phyloP scores from a whole-genome alignment of 805 yeast species.

The Barnettozyma sp. region DNA sequence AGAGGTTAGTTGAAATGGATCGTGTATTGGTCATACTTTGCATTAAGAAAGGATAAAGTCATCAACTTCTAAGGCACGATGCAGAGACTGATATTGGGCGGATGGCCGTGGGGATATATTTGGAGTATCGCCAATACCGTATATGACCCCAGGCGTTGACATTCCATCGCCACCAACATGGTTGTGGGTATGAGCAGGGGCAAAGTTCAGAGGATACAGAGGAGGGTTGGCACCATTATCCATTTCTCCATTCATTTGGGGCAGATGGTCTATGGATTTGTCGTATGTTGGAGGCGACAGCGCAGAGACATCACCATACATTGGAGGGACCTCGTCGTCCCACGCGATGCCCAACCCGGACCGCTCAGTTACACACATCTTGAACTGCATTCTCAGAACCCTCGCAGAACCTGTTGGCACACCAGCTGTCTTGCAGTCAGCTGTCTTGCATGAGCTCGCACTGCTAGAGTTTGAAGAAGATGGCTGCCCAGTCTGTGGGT shows the following conservation, averaged over 20 bases:
- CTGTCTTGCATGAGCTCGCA: slow-evolving; percentile 3
- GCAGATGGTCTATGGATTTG: slow-evolving; percentile 17
- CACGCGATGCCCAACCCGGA: slow-evolving; percentile 95
- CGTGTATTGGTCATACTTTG: too few species aligned
- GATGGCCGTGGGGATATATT: slow-evolving; percentile 25
- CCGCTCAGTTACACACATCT: slow-evolving; percentile 74
- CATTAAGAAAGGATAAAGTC: slow-evolving; percentile 17
- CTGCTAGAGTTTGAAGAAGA: too few species aligned
- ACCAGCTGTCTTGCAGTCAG: slow-evolving; percentile 33
- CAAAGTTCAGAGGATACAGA: slow-evolving; percentile 22
- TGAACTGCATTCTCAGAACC: slow-evolving; percentile 90
- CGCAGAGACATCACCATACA: slow-evolving; percentile 77
- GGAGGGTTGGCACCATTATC: slow-evolving; percentile 20
- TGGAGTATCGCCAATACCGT: slow-evolving; percentile 41
- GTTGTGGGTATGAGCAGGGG: slow-evolving; percentile 23
- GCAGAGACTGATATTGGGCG: slow-evolving; percentile 19
- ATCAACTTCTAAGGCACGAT: slow-evolving; percentile 22
- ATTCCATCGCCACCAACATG: slow-evolving; percentile 20
- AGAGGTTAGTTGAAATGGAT: too few species aligned
- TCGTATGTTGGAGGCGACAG: slow-evolving; percentile 83
- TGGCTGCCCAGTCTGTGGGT: too few species aligned
- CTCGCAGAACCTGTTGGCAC: slow-evolving; percentile 94
- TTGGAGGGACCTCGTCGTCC: slow-evolving; percentile 99
- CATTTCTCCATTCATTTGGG: slow-evolving; percentile 9
- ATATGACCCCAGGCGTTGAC: slow-evolving; percentile 31